Conservation (phyloP, 2,329 filamentous ascomycete species). For the Cylindrodendrum hubeiense region DNA sequence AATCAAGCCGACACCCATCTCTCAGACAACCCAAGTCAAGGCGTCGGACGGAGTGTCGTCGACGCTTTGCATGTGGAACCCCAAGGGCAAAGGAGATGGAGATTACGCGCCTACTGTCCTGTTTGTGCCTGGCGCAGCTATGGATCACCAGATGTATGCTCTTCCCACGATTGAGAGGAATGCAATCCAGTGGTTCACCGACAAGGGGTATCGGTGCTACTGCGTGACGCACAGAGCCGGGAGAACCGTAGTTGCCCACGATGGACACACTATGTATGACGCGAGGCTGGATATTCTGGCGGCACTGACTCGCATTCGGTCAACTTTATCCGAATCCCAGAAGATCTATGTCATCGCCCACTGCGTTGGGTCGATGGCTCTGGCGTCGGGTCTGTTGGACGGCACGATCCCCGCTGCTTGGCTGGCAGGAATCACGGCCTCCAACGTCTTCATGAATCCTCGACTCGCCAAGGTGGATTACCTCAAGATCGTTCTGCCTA, state of each 20-base stretch:
- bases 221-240: conserved; percentile 70
- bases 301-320: conserved; percentile 65
- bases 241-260: conserved; percentile 62
- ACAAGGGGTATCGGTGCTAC: conserved; percentile 71
- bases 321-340: conserved; percentile 42
- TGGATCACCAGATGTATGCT: conserved; percentile 73
- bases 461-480: conserved; percentile 41
- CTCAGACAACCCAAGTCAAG: conserved; percentile 56
- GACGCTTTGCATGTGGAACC: conserved; percentile 69
- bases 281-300: conserved; percentile 70
- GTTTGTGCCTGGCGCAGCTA: conserved; percentile 72
- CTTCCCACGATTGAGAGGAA: conserved; percentile 73
- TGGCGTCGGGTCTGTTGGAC: conserved; percentile 69
- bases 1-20: conserved; percentile 44
- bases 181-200: conserved; percentile 72
- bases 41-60: conserved; percentile 66
- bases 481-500: conserved; percentile 23
- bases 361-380: conserved; percentile 72
- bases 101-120: conserved; percentile 54
- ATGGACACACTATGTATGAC: conserved; percentile 70
- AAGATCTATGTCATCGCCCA: conserved; percentile 71
- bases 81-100: conserved; percentile 48
- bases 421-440: conserved; percentile 69
- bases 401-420: conserved; percentile 69
- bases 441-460: conserved; percentile 74